phyloP scores from a whole-genome alignment of 371 early-diverging fungal genomes.

The Actinomortierella ambigua region DNA sequence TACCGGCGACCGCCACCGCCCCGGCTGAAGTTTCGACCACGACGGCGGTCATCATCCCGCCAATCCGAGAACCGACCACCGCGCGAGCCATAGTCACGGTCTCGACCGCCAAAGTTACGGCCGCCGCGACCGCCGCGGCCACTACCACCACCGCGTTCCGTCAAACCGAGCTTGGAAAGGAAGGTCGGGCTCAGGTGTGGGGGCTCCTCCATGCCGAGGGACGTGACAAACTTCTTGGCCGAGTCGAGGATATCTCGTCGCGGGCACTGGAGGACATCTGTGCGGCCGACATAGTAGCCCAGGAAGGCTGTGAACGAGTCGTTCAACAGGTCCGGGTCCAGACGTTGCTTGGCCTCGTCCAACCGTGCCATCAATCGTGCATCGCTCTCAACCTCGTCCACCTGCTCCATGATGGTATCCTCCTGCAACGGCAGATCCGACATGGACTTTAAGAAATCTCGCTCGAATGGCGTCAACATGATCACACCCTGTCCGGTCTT shows the following conservation, averaged over 20 bases:
- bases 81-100: slow-evolving; percentile 4
- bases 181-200: slow-evolving; percentile 55
- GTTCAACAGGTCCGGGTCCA: slow-evolving; percentile 51
- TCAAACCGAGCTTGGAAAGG: slow-evolving; percentile 55
- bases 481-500: slow-evolving; percentile 88
- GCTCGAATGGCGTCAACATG: slow-evolving; percentile 86
- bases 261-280: slow-evolving; percentile 48
- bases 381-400: slow-evolving; percentile 46
- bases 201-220: slow-evolving; percentile 53
- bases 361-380: slow-evolving; percentile 16
- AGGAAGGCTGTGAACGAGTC: slow-evolving; percentile 69
- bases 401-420: slow-evolving; percentile 48
- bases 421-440: slow-evolving; percentile 53
- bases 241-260: slow-evolving; percentile 49
- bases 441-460: slow-evolving; percentile 64
- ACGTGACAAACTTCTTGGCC: slow-evolving; percentile 49
- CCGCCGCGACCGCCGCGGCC: slow-evolving; percentile 8
- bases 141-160: slow-evolving; percentile 19
- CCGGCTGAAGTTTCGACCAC: neutral
- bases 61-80: slow-evolving; percentile 17
- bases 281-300: slow-evolving; percentile 64
- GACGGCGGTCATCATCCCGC: slow-evolving; percentile 2
- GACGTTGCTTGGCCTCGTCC: slow-evolving; percentile 20
- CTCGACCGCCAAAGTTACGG: slow-evolving; percentile 18
- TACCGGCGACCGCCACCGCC: too few species aligned